Percentiles rank a stretch among this genome's conserved stretches.
phyloP scores from a whole-genome alignment of 2,329 filamentous ascomycete species.

The Aspergillus niger region DNA sequence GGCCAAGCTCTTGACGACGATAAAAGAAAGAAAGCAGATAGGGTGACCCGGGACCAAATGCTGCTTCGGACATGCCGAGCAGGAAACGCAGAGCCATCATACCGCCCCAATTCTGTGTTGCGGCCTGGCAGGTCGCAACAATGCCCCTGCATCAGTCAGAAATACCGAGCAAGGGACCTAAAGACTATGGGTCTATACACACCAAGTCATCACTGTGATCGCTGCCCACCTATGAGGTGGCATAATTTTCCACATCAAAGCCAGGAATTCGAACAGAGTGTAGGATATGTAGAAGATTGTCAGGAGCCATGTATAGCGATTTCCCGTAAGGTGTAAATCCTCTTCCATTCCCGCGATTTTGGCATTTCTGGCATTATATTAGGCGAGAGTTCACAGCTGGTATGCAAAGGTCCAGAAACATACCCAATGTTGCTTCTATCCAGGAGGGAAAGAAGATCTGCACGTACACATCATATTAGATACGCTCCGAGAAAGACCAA shows the following conservation, averaged over 20 bases:
- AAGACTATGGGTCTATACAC: constrained; percentile 21
- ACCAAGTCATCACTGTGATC: constrained; percentile 46
- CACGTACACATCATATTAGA: constrained; percentile 7
- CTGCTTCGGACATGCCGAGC: constrained; percentile 51
- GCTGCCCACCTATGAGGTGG: constrained; percentile 48
- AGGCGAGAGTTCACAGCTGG: constrained; percentile 8
- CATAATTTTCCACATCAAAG: constrained; percentile 49
- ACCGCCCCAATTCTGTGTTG: constrained; percentile 47
- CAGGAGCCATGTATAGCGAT: constrained; percentile 54
- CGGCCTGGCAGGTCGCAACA: constrained; percentile 51
- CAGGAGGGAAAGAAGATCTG: constrained; percentile 51
- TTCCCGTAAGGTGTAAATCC: constrained; percentile 51
- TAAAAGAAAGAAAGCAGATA: constrained; percentile 62
- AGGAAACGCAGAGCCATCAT: constrained; percentile 54
- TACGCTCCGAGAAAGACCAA: background rate
- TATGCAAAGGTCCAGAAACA: constrained; percentile 12
- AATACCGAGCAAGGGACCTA: constrained; percentile 7
- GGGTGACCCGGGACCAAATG: constrained; percentile 49
- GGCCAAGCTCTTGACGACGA: constrained; percentile 57
- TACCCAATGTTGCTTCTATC: constrained; percentile 56
- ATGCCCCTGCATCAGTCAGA: constrained; percentile 42
- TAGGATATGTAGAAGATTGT: constrained; percentile 58
- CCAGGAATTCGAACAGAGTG: constrained; percentile 45
- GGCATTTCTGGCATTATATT: constrained; percentile 48
- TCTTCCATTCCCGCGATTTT: constrained; percentile 56